A percentile compares a stretch with the other conserved stretches of the same genome.
Evolutionary conservation across 257 asterid genomes (phyloP).

Genomic region (Anisodus tanguticus): DNA sequence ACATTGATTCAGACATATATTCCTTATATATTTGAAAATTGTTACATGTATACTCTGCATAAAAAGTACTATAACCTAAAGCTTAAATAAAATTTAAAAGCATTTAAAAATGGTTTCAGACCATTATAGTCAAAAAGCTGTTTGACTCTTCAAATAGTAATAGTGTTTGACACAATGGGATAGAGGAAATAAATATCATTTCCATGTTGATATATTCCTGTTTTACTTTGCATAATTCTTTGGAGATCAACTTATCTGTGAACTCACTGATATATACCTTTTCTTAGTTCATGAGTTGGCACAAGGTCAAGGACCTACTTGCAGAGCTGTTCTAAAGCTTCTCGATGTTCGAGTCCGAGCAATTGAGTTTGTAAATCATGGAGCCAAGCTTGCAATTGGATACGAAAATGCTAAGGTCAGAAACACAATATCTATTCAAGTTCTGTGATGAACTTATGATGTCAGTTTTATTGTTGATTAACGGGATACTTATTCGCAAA

Average conservation of each 20-base stretch:
- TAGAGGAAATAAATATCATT: slow-evolving; percentile 25
- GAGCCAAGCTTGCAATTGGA: slow-evolving; percentile 73
- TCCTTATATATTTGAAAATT: slow-evolving; percentile 1
- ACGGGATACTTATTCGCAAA: slow-evolving; percentile 18
- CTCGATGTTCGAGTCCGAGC: slow-evolving; percentile 64
- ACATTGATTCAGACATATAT: not conserved
- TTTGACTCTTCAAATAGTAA: slow-evolving; percentile 1
- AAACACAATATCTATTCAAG: not conserved
- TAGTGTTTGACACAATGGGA: slow-evolving; percentile 16
- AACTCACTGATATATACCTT: slow-evolving; percentile 35
- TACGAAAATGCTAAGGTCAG: slow-evolving; percentile 76
- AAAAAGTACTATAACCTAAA: no score
- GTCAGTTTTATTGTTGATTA: not conserved
- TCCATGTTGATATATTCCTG: slow-evolving; percentile 16
- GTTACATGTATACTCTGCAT: not conserved
- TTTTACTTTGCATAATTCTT: not conserved
- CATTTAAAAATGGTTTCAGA: not conserved
- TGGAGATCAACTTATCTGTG: slow-evolving; percentile 21
- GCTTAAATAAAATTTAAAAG: not conserved
- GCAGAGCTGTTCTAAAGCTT: slow-evolving; percentile 73
- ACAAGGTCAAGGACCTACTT: slow-evolving; percentile 60
- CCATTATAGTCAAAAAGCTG: slow-evolving; percentile 14
- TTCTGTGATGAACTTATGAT: not conserved
- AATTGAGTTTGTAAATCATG: slow-evolving; percentile 56
- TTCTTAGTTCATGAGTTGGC: slow-evolving; percentile 64